phyloP scores from a whole-genome alignment of 805 yeast species.

The Kodamaea kakaduensis region DNA sequence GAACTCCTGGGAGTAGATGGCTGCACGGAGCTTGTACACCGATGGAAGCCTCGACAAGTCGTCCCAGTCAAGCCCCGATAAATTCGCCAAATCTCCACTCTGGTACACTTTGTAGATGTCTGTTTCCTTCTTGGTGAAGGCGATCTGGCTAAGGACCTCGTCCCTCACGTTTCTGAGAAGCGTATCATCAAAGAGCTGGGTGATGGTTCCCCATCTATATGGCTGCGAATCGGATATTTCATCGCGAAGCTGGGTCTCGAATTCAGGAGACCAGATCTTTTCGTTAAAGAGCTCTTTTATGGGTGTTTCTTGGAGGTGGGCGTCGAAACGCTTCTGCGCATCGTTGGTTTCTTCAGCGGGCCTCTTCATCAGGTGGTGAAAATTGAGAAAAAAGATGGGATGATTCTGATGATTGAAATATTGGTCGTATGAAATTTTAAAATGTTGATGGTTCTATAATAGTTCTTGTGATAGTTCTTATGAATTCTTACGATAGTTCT shows the following conservation, averaged over 20 bases:
- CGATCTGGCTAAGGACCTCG: conserved; percentile 79
- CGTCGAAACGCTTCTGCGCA: conserved; percentile 5
- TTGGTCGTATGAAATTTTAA: too few species aligned
- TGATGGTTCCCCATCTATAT: conserved; percentile 85
- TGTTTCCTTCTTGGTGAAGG: conserved; percentile 92
- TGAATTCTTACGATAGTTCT: too few species aligned
- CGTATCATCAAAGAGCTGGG: conserved; percentile 67
- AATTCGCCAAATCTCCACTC: conserved; percentile 87
- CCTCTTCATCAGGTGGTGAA: conserved; percentile 8
- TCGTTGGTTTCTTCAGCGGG: conserved; percentile 3
- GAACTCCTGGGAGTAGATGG: conserved; percentile 81
- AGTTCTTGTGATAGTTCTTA: too few species aligned
- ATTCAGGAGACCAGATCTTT: conserved; percentile 44
- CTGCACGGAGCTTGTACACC: conserved; percentile 74
- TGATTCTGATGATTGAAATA: neutral
- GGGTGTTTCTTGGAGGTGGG: conserved; percentile 2
- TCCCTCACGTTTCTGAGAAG: conserved; percentile 74
- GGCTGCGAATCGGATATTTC: conserved; percentile 62
- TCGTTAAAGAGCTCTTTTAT: conserved; percentile 34
- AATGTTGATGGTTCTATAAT: too few species aligned
- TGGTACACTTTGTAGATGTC: conserved; percentile 92
- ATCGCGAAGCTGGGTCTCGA: conserved; percentile 36
- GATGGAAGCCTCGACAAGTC: conserved; percentile 73
- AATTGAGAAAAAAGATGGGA: too few species aligned
- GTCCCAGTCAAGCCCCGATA: conserved; percentile 76